A percentile compares a stretch with the other conserved stretches of the same genome.
Evolutionary conservation across 1,139 yeast genomes (phyloP).

Genomic region (Geotrichum armillariae): DNA sequence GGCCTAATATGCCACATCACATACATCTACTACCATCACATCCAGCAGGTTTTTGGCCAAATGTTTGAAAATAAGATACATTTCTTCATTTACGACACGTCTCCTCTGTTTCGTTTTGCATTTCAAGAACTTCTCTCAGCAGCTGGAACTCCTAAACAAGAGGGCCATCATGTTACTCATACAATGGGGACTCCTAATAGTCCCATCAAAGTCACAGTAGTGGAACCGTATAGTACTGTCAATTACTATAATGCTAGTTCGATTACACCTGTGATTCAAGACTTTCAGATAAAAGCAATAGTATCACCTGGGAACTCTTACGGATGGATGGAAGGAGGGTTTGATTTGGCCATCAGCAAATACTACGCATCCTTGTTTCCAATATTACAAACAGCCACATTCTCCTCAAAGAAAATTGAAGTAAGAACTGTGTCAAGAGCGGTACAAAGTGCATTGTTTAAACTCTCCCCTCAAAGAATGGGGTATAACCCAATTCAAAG

Average conservation of each 20-base stretch:
- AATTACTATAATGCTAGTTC: not conserved
- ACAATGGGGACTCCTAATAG: too few relatives aligned
- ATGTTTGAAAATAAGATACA: constrained; percentile 6
- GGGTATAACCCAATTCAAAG: constrained; percentile 42
- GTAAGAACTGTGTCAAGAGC: too few relatives aligned
- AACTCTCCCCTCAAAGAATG: constrained; percentile 18
- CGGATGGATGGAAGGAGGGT: constrained; percentile 54
- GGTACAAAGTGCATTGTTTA: constrained; percentile 29
- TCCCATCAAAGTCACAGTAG: not conserved
- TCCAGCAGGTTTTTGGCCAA: too few relatives aligned
- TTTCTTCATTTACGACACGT: constrained; percentile 21
- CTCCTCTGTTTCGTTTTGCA: constrained; percentile 9
- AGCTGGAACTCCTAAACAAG: too few relatives aligned
- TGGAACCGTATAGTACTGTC: not conserved
- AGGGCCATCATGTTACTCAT: too few relatives aligned
- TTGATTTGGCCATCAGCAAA: constrained; percentile 46
- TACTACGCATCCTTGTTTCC: constrained; percentile 36
- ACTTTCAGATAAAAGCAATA: constrained; percentile 34
- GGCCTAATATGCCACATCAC: too few relatives aligned
- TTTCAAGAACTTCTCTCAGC: constrained; percentile 15
- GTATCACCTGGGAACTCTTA: constrained; percentile 57
- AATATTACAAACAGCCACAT: too few relatives aligned
- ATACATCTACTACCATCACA: too few relatives aligned
- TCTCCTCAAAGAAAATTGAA: too few relatives aligned
- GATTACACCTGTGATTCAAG: constrained; percentile 18